A percentile compares a stretch with the other conserved stretches of the same genome.
These are phyloP conservation scores for Pichia sp. DNA, from an alignment of 1,139 yeast species.

Conservation along the genomic window DNA sequence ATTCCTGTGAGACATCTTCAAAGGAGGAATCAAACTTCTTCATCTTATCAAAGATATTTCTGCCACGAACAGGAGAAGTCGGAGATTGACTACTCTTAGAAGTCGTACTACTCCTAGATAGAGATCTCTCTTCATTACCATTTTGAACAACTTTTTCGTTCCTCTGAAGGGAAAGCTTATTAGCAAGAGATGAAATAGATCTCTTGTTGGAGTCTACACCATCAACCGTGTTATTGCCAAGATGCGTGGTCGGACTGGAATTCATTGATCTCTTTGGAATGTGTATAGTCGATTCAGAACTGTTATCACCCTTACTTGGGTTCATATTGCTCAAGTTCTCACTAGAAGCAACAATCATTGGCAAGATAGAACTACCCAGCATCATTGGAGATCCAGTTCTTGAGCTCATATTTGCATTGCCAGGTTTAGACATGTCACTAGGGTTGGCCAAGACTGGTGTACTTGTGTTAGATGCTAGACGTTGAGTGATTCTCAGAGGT, in stretches of 20 bases:
- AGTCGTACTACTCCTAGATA: too few species aligned
- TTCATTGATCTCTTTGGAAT: too few species aligned
- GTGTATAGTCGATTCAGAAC: too few species aligned
- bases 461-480: conserved; percentile 21
- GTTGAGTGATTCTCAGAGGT: conserved; percentile 54
- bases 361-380: conserved; percentile 8
- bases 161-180: too few species aligned
- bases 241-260: too few species aligned
- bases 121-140: too few species aligned
- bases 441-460: not conserved
- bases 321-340: conserved; percentile 1
- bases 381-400: conserved; percentile 11
- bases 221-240: too few species aligned
- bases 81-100: conserved; percentile 1
- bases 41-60: conserved; percentile 20
- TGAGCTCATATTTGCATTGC: conserved; percentile 1
- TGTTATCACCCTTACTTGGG: too few species aligned
- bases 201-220: too few species aligned
- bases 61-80: conserved; percentile 18
- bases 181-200: too few species aligned
- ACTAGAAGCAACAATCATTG: conserved; percentile 9
- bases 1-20: conserved; percentile 5
- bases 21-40: conserved; percentile 17
- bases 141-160: too few species aligned
- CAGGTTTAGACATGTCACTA: conserved; percentile 4